Percentiles rank a stretch among this genome's conserved stretches.
Conservation (phyloP, 345 rosid species). For the Linum usitatissimum region DNA sequence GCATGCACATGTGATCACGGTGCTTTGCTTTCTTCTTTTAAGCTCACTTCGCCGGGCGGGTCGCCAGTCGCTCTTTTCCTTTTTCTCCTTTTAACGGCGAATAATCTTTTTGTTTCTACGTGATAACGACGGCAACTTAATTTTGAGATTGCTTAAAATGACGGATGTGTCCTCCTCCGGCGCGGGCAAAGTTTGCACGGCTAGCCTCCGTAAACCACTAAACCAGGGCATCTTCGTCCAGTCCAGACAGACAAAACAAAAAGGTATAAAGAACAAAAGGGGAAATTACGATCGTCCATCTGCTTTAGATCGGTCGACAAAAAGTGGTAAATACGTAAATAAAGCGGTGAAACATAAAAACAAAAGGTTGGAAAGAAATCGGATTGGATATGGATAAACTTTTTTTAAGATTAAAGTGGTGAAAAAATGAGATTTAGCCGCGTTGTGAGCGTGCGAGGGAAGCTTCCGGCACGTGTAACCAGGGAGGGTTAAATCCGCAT, state of each 20-base stretch:
- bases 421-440: constrained; percentile 1
- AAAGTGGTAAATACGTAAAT: background rate
- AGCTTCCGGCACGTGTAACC: constrained; percentile 1
- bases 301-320: background rate
- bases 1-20: constrained; percentile 21
- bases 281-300: background rate
- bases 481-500: too few species aligned
- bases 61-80: background rate
- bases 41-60: constrained; percentile 22
- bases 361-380: background rate
- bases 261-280: background rate
- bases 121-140: background rate
- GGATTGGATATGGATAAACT: background rate
- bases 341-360: background rate
- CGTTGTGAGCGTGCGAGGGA: constrained; percentile 4
- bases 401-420: background rate
- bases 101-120: background rate
- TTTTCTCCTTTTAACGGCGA: background rate
- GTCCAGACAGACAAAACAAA: background rate
- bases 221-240: background rate
- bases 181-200: background rate
- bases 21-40: constrained; percentile 5
- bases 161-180: background rate
- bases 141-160: background rate
- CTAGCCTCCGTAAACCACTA: background rate